Conservation (phyloP, 73 alveolate species). For the Paramecium sonneborni region DNA sequence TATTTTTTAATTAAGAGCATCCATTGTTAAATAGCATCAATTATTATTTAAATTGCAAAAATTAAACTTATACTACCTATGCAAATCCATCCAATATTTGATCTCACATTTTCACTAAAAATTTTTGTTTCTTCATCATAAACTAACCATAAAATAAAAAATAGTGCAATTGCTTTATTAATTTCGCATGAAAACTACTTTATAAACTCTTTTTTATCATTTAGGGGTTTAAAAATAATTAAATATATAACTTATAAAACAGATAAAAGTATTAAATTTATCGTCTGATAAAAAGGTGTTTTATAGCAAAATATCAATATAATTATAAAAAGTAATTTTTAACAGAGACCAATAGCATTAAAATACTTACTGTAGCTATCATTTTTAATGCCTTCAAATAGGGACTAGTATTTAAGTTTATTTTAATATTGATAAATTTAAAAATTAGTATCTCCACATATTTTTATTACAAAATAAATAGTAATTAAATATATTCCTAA, state of each 20-base stretch:
- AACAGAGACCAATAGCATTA: background rate
- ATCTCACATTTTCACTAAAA: background rate
- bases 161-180: background rate
- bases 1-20: background rate
- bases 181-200: background rate
- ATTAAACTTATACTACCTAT: background rate
- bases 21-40: background rate
- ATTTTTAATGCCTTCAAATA: background rate
- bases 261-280: background rate
- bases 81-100: slow-evolving; percentile 18
- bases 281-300: background rate
- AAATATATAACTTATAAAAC: background rate
- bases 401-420: background rate
- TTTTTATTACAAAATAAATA: background rate
- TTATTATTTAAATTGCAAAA: background rate
- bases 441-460: background rate
- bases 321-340: background rate
- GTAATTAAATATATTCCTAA: background rate
- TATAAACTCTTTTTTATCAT: background rate
- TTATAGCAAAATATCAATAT: background rate
- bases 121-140: background rate
- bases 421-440: background rate
- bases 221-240: background rate
- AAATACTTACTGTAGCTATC: background rate
- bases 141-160: background rate